Percentiles rank a stretch among this genome's conserved stretches.
Conservation (phyloP, 2,329 filamentous ascomycete genomes). For the Fusarium chlamydosporum region DNA sequence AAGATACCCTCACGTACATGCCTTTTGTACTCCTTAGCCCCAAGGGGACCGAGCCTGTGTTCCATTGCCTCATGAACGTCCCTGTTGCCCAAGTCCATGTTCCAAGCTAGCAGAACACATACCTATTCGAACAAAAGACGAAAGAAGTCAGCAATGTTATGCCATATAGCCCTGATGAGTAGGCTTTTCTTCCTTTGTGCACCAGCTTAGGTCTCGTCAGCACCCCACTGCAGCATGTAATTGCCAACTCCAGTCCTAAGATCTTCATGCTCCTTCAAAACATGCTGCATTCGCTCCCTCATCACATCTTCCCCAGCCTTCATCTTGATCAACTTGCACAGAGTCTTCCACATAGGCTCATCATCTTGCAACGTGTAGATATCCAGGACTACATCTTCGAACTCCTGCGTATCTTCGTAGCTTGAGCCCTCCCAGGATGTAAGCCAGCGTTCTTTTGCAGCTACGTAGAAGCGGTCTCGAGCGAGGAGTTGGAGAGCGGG, state of each 20-base stretch:
- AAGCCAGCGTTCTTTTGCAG: slow-evolving; percentile 21
- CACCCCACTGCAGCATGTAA: not conserved
- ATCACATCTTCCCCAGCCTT: slow-evolving; percentile 12
- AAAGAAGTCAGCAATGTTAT: too few species aligned
- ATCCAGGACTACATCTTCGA: slow-evolving; percentile 29
- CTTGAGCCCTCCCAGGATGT: not conserved
- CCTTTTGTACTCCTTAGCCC: too few species aligned
- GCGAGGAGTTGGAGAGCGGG: slow-evolving; percentile 52
- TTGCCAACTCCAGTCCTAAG: slow-evolving; percentile 26
- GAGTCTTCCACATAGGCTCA: slow-evolving; percentile 25
- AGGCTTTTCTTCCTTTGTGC: too few species aligned
- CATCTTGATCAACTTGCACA: slow-evolving; percentile 32
- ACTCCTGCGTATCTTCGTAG: slow-evolving; percentile 26
- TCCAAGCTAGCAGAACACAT: too few species aligned
- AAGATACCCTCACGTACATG: too few species aligned
- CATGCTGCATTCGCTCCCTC: slow-evolving; percentile 23
- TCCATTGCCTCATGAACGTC: too few species aligned
- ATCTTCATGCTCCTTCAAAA: slow-evolving; percentile 20
- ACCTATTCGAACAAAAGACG: too few species aligned
- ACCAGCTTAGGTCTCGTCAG: too few species aligned
- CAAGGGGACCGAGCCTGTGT: too few species aligned
- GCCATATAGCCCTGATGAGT: too few species aligned
- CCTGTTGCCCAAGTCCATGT: too few species aligned
- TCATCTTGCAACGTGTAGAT: slow-evolving; percentile 20
- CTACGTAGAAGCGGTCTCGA: slow-evolving; percentile 51